Evolutionary conservation across 1,284 basidiomycete species (phyloP).

Genomic region (Leccinum pachyderme): DNA sequence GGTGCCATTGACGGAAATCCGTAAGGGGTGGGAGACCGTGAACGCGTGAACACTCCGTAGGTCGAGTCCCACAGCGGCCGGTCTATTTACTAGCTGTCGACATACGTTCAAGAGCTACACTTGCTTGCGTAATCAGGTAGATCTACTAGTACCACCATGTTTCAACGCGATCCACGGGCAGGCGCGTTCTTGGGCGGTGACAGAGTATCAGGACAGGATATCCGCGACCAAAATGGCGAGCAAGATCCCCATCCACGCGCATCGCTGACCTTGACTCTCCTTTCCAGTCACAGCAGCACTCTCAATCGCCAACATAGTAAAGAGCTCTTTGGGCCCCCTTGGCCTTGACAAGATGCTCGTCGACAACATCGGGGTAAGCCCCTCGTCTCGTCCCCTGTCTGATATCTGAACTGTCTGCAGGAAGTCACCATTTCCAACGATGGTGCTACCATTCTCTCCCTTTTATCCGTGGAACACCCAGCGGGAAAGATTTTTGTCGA

Average conservation of each 20-base stretch:
- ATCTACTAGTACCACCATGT: slow-evolving; percentile 45
- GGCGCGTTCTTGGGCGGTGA: slow-evolving; percentile 94
- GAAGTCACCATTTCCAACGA: slow-evolving; percentile 99
- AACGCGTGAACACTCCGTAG: background rate
- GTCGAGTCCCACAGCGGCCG: slow-evolving; percentile 9
- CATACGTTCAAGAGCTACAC: no score
- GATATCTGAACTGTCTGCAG: slow-evolving; percentile 38
- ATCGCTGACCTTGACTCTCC: slow-evolving; percentile 1
- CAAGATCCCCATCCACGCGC: background rate
- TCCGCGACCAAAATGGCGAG: slow-evolving; percentile 93
- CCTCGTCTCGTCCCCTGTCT: background rate
- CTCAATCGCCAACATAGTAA: slow-evolving; percentile 96
- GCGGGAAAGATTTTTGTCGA: slow-evolving; percentile 97
- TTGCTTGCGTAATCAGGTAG: slow-evolving; percentile 26
- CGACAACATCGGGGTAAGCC: slow-evolving; percentile 91
- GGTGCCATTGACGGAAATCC: slow-evolving; percentile 37
- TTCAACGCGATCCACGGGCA: slow-evolving; percentile 82
- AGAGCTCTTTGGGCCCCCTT: slow-evolving; percentile 93
- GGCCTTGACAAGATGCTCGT: slow-evolving; percentile 98
- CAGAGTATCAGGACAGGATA: slow-evolving; percentile 91
- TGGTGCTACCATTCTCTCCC: slow-evolving; percentile 94
- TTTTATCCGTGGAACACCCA: slow-evolving; percentile 92
- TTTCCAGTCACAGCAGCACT: slow-evolving; percentile 87
- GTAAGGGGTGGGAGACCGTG: background rate
- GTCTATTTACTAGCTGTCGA: background rate